These are phyloP conservation scores for Microsporum audouinii DNA, from an alignment of 2,329 filamentous ascomycete genomes.

Conservation along the genomic window DNA sequence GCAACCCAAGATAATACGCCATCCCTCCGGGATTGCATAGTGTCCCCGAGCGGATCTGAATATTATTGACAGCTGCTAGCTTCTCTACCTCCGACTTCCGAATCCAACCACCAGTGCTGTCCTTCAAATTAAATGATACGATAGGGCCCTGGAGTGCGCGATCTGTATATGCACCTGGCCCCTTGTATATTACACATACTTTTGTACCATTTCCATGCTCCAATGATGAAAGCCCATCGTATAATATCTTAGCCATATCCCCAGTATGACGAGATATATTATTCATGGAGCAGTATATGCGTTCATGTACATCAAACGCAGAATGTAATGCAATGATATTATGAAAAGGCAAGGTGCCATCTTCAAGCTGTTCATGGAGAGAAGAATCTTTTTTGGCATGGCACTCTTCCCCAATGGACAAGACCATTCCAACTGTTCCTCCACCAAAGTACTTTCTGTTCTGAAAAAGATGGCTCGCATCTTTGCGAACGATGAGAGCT, in stretches of 20 bases:
- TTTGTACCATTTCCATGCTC: conserved; percentile 56
- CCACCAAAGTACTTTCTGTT: conserved; percentile 78
- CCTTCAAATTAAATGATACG: conserved; percentile 71
- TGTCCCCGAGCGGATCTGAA: conserved; percentile 78
- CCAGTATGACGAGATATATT: conserved; percentile 59
- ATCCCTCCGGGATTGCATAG: conserved; percentile 88
- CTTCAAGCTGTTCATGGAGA: conserved; percentile 74
- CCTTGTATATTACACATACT: conserved; percentile 57
- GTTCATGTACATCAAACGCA: conserved; percentile 58
- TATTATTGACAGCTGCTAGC: conserved; percentile 61
- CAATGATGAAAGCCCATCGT: conserved; percentile 47
- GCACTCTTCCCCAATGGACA: conserved; percentile 67
- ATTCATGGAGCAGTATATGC: conserved; percentile 60
- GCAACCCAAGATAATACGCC: conserved; percentile 58
- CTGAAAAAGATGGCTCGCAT: conserved; percentile 52
- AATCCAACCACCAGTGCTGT: conserved; percentile 59
- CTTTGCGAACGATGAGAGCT: conserved; percentile 67
- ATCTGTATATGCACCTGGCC: conserved; percentile 32
- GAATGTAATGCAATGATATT: conserved; percentile 71
- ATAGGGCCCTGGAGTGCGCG: conserved; percentile 54
- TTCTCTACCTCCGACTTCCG: conserved; percentile 81
- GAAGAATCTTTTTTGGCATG: conserved; percentile 61
- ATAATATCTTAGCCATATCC: conserved; percentile 50
- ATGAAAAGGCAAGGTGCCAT: conserved; percentile 84
- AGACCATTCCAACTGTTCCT: conserved; percentile 84